Evolutionary conservation across 805 yeast species (phyloP), one percentile per base, ranked within the genome.

Genomic region (Metschnikowia proteae): DNA sequence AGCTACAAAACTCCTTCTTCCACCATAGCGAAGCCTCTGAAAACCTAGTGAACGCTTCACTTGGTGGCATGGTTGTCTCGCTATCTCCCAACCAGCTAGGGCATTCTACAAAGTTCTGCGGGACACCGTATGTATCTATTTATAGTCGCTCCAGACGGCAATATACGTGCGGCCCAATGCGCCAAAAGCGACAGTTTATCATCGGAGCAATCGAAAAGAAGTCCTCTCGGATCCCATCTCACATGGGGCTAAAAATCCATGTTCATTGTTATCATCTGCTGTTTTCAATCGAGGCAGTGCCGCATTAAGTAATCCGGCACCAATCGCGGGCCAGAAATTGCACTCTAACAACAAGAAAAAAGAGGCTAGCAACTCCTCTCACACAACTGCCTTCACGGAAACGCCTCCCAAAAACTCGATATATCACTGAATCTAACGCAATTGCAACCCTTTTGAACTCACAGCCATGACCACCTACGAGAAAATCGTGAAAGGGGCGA

Each of bases 401-500:
- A 38, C 31, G 29, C 41, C 25, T 22, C 41, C 41, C 41, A 13
- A 10, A 7, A 8, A 17, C 17, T 5, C n/a, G 17, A 25, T 17
- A 29, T 10, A 10, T 39, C 5, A 13, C 23, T 23, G n/a, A 23
- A 13, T 10, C 7, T n/a, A 40, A 23, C 5, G 29, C 36, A 40
- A 40, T 31, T 40, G 36, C 41, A 13, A 27, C 8, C 23, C 5
- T 10, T 10, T 26, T 11, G 22, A 11, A n/a, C n/a, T 17, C 10
- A 6, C 33, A 27, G 8, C 39, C 23, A 57, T 58, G 61, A 52
- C 60, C 27, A 56, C 60, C 1, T 83, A 82, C 61, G 84, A 83
- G 53, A 86, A 86, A 67, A 73, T 85, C 50, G 94, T 86, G 55
- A 87, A 86, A 71, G 75, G 76, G 13, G 75, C 74, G 56, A 69